Percentiles rank a stretch among this genome's conserved stretches.
Evolutionary conservation across 78 protist genomes (phyloP).

Genomic region (Dictyostelium discoideum): DNA sequence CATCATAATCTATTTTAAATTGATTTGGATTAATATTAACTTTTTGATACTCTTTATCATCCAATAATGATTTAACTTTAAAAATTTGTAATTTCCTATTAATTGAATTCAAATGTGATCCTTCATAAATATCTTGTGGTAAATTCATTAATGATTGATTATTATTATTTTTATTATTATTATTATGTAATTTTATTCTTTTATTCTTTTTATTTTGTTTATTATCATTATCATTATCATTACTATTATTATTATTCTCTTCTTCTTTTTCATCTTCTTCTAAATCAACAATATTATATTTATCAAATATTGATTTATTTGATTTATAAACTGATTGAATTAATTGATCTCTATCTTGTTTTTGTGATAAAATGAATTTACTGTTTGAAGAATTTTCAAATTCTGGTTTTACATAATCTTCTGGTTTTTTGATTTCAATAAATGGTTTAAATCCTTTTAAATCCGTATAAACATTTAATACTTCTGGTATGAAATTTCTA

Average conservation of each 20-base stretch:
- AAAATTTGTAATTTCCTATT: conserved; percentile 11
- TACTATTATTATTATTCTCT: not conserved
- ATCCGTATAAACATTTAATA: not conserved
- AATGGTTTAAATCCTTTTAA: not conserved
- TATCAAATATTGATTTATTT: conserved; percentile 5
- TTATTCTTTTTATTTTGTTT: not conserved
- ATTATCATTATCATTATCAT: not conserved
- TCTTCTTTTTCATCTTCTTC: not conserved
- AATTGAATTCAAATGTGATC: conserved; percentile 18
- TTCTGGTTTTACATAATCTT: not conserved
- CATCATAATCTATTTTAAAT: conserved; percentile 27
- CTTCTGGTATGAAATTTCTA: conserved; percentile 2
- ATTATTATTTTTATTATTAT: no score
- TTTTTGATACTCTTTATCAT: not conserved
- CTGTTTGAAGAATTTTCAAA: not conserved
- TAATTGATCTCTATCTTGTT: not conserved
- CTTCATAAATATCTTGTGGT: conserved; percentile 27
- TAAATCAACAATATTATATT: conserved; percentile 8
- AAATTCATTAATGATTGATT: not conserved
- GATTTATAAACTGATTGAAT: not conserved
- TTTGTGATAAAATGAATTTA: not conserved
- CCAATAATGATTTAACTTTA: not conserved
- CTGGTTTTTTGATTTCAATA: not conserved
- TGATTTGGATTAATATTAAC: not conserved
- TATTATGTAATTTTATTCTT: conserved; percentile 4